Evolutionary conservation across 305 asterid species (phyloP), one percentile per base, ranked within the genome.

Genomic region (Stenogyne calaminthoides): DNA sequence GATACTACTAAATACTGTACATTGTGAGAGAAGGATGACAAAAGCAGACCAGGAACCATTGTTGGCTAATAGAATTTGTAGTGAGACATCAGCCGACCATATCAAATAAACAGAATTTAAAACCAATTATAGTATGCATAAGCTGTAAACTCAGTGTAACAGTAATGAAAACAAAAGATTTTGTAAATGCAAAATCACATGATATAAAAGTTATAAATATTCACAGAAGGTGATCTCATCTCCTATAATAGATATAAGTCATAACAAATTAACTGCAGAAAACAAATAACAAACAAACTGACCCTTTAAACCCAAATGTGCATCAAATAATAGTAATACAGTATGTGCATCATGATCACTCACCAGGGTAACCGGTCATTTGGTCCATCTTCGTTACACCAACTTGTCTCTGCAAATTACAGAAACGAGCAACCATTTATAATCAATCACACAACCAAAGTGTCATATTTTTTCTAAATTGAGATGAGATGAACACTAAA

Each of bases 351-450:
- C 70, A 78, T 65, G 66, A 74, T 64, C n/a, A 80, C 92, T 82
- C 73, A 89, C 96, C 92, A 69, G 77, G 36, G 71, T 81, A 81
- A 70, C 85, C 76, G 49, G 82, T 74, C 80, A 84, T 70, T 77
- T 72, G 83, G 70, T 82, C 88, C 80, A 76, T 63, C 85, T 75
- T 84, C 87, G 85, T 81, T 52, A 73, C 79, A 75, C 84, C 86
- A 72, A 80, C 76, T 69, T 80, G 96, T 63, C 83, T 84, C 96
- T 88, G 88, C 82, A 76, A 82, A 80, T 59, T 56, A 69, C 54
- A 64, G 63, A 64, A 77, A 59, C 66, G 69, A 65, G 3, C 52
- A 66, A 69, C 44, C 56, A 69, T 49, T 72, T 32, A 16, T 56
- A 40, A 70, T 74, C 57, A 84, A 71, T 71, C 62, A 75, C 39